Base-by-base conservation (phyloP, 2,329 filamentous ascomycete species). In the Nemania sp. region DNA sequence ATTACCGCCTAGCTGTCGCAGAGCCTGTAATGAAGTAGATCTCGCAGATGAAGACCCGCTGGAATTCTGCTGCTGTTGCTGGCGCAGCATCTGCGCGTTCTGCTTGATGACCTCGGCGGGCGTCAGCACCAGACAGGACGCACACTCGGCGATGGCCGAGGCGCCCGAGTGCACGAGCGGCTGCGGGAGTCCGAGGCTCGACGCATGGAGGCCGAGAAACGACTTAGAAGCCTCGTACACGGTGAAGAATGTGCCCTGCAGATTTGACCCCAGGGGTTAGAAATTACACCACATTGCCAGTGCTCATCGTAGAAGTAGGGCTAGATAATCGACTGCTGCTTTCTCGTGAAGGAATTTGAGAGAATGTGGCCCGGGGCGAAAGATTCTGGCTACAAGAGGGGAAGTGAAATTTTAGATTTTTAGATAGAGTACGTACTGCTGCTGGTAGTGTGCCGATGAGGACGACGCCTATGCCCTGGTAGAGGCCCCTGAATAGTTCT, bases 101-200 rank as follows among this genome's bases (percentile, higher is more conserved):
- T 96, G 91, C 74, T 97, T 96, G 59, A 96, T 83, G 6, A 96
- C 90, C 70, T 96, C 91, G 12, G 91, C 90, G 0, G 91, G 92
- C 0, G 91, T 93, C 30, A 96, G 81, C 56, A 96, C 89, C 17
- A 91, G 79, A 68, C 92, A 96, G 5, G 90, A 92, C 3, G 91
- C 89, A 62, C 91, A 81, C 72, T 97, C 92, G 1, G 88, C 92
- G 14, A 84, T 73, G 2, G 85, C 86, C 1, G 90, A 95, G 11
- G 91, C 87, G 3, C 81, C 72, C 5, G 88, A 81, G 68, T 96
- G 88, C 50, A 91, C 80, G 8, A 91, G 61, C 0, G 90, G 84
- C 45, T 82, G 77, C 1, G 90, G 89, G 0, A 91, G 57, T 55
- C 66, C 61, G 54, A 70, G 67, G 0, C 76, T 75, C 2, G 81